phyloP scores from a whole-genome alignment of 2,329 filamentous ascomycete species.

The Aureobasidium subglaciale region DNA sequence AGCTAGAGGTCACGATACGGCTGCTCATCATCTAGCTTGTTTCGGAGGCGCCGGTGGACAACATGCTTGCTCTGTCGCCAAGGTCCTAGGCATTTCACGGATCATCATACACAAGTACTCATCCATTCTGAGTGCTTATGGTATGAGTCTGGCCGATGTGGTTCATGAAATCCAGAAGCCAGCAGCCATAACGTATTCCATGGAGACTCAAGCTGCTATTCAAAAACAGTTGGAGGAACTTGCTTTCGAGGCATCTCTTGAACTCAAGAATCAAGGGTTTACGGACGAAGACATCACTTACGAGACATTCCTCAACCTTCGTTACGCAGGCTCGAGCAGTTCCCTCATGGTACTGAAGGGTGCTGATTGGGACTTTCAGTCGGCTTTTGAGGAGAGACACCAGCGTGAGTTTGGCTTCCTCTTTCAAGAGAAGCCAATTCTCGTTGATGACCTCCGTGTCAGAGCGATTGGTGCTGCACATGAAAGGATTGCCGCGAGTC shows the following conservation, averaged over 20 bases:
- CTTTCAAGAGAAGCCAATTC: conserved; percentile 31
- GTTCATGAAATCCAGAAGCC: conserved; percentile 38
- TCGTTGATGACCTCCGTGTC: conserved; percentile 40
- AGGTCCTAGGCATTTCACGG: conserved; percentile 37
- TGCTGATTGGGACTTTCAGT: conserved; percentile 28
- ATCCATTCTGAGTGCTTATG: conserved; percentile 41
- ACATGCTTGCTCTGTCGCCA: conserved; percentile 39
- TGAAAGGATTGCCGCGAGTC: conserved; percentile 7
- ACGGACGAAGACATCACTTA: conserved; percentile 17
- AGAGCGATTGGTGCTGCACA: conserved; percentile 26
- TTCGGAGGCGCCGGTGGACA: conserved; percentile 36
- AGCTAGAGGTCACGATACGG: conserved; percentile 23
- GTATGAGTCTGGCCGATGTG: conserved; percentile 41
- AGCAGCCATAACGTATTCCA: conserved; percentile 25
- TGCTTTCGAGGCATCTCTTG: conserved; percentile 48
- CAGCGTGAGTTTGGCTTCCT: conserved; percentile 39
- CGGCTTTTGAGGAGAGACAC: conserved; percentile 32
- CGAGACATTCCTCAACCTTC: conserved; percentile 37
- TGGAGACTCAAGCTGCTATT: conserved; percentile 52
- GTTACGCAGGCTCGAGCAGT: conserved; percentile 39
- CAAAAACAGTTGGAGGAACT: conserved; percentile 58
- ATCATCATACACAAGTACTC: conserved; percentile 42
- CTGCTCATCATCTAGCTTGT: conserved; percentile 23
- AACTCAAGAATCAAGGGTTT: conserved; percentile 63
- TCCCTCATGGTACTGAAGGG: conserved; percentile 36